Evolutionary conservation across 306 rosid genomes (phyloP), one percentile per base, ranked within the genome.

Genomic region (Vigna reflexopilosa): DNA sequence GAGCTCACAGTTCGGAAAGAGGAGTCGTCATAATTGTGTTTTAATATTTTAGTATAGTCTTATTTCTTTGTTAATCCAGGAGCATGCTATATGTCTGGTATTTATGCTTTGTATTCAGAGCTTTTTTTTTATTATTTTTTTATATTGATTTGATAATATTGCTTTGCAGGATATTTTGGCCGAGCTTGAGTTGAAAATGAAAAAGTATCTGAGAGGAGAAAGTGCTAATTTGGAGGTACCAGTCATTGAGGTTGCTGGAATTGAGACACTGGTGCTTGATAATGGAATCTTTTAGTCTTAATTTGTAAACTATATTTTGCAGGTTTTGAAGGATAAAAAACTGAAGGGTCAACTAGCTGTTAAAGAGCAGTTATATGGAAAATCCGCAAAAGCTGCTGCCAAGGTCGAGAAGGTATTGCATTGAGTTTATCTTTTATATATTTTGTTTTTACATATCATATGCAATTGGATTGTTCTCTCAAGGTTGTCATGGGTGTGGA

Each of bases 171-270:
- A 89, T 59, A 67, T 85, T 10, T 13, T 81, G 45, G 82, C 88
- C 75, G 98, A 92, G 76, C 58, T 88, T 56, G 93, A 90, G 40
- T 40, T 38, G 75, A 92, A 56, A 70, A 70, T 79, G 15, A 82
- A 90, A 79, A 95, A 95, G 90, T 95, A 87, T 85, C 89, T 86
- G 15, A 90, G 99, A 82, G 99, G 99, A 42, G 89, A 81, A 68
- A 87, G 81, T 72, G 83, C 88, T 17, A 80, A 89, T 83, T 80
- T 94, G 75, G 90, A 87, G 95, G 98, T 90, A 90, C 30, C 15
- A 48, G 8, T 4, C 11, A 14, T 78, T 55, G 49, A 61, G 64
- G 7, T 65, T 78, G 55, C 49, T 32, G 28, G 34, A 26, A 76
- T 61, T 45, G 22, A 22, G 40, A 66, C 6, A 19, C 36, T 7